phyloP scores from a whole-genome alignment of 768 basidiomycete species.

The Termitomyces sp. region DNA sequence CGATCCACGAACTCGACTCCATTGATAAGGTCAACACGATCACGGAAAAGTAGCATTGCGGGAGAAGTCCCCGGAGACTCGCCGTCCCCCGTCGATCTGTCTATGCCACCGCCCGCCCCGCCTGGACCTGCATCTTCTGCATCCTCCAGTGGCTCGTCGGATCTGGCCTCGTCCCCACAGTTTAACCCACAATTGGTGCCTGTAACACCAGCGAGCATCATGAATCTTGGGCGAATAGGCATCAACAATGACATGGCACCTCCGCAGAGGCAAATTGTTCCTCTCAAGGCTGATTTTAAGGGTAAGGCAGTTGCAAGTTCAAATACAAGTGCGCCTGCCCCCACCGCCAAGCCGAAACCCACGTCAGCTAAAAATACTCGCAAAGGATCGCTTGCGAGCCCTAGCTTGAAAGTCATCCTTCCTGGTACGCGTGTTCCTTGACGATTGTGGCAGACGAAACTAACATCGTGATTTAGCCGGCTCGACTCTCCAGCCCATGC shows the following conservation, averaged over 20 bases:
- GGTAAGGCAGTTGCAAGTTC: slow-evolving; percentile 13
- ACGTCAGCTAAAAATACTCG: slow-evolving; percentile 15
- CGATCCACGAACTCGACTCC: slow-evolving; percentile 61
- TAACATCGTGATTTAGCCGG: slow-evolving; percentile 14
- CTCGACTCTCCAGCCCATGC: slow-evolving; percentile 10
- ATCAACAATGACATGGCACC: slow-evolving; percentile 40
- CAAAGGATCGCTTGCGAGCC: slow-evolving; percentile 37
- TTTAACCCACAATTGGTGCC: slow-evolving; percentile 46
- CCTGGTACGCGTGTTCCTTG: slow-evolving; percentile 43
- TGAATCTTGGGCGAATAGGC: slow-evolving; percentile 75
- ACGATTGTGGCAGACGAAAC: neutral
- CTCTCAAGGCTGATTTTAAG: slow-evolving; percentile 11
- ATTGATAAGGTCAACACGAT: slow-evolving; percentile 40
- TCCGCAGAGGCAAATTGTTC: slow-evolving; percentile 14
- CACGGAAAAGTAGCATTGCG: slow-evolving; percentile 34
- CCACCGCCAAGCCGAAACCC: slow-evolving; percentile 19
- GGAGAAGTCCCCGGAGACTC: slow-evolving; percentile 46
- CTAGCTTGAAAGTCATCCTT: slow-evolving; percentile 64
- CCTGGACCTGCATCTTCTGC: slow-evolving; percentile 19
- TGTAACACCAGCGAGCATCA: slow-evolving; percentile 87
- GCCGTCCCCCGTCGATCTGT: slow-evolving; percentile 82
- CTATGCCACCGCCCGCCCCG: slow-evolving; percentile 82
- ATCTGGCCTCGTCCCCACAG: slow-evolving; percentile 9
- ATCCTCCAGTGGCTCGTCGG: slow-evolving; percentile 1
- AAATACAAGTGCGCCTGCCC: slow-evolving; percentile 14